A percentile compares a stretch with the other conserved stretches of the same genome.
Evolutionary conservation across 306 rosid genomes (phyloP).

Genomic region (Cucumis melo): DNA sequence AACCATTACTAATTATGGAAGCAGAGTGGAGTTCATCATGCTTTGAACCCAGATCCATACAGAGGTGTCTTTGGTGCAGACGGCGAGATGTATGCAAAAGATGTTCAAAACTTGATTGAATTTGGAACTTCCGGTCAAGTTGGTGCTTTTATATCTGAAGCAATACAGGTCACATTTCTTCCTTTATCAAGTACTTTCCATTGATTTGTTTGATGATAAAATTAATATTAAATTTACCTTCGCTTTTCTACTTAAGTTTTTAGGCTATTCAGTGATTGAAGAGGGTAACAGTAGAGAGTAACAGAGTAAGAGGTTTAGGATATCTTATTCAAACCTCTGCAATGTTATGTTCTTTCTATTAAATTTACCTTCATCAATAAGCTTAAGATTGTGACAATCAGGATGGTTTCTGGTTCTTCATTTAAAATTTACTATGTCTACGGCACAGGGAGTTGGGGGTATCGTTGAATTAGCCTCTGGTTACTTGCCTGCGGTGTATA

Average conservation of each 20-base stretch:
- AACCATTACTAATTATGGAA: neutral
- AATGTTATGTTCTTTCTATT: no score
- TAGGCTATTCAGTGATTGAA: no score
- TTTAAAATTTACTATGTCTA: neutral
- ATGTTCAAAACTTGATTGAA: constrained; percentile 64
- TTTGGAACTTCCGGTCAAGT: constrained; percentile 83
- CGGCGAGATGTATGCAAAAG: constrained; percentile 80
- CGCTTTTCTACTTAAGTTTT: no score
- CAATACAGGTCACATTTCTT: constrained; percentile 52
- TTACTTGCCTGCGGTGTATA: constrained; percentile 60
- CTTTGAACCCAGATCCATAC: constrained; percentile 83
- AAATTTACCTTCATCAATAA: no score
- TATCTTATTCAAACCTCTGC: no score
- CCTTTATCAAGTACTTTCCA: neutral
- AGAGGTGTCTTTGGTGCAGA: constrained; percentile 91
- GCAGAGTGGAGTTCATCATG: constrained; percentile 93
- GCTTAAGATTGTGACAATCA: no score
- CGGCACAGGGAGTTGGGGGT: constrained; percentile 79
- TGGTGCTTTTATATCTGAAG: constrained; percentile 76
- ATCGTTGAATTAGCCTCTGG: constrained; percentile 83
- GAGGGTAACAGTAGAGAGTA: no score
- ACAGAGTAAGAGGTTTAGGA: no score
- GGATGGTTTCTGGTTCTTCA: neutral
- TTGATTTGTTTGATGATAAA: neutral
- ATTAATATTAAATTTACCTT: no score